Conservation (phyloP, 1,284 basidiomycete species). For the Golubevia sp. region DNA sequence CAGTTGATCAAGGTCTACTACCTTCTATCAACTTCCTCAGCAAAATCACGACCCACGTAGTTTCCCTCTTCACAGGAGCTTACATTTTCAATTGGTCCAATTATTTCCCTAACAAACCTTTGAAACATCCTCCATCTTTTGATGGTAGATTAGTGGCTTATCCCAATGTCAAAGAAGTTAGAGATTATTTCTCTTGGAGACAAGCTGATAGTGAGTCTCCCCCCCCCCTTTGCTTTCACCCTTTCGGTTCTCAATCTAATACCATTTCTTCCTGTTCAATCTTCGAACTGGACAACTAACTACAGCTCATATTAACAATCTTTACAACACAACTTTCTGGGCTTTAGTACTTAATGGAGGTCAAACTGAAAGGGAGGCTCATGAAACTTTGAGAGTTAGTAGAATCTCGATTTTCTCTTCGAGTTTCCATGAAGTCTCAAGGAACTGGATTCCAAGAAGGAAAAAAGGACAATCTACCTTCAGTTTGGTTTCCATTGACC, state of each 20-base stretch:
- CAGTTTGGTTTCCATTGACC: neutral
- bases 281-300: neutral
- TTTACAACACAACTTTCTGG: conserved; percentile 97
- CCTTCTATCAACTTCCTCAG: conserved; percentile 54
- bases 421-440: conserved; percentile 3
- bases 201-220: conserved; percentile 82
- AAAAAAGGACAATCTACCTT: conserved; percentile 7
- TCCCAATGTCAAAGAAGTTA: conserved; percentile 73
- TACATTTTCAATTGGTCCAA: conserved; percentile 85
- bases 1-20: neutral
- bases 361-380: conserved; percentile 77
- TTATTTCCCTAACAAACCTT: conserved; percentile 74
- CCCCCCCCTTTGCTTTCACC: neutral
- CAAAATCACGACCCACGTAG: conserved; percentile 86
- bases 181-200: conserved; percentile 94
- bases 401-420: neutral
- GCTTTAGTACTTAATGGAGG: conserved; percentile 81
- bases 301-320: conserved; percentile 93
- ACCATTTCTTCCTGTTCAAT: neutral
- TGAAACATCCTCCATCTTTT: conserved; percentile 84
- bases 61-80: conserved; percentile 87
- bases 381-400: conserved; percentile 74
- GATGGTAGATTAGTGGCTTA: conserved; percentile 85
- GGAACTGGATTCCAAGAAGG: conserved; percentile 13
- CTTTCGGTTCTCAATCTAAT: neutral